Base-by-base conservation (phyloP, 192 early-diverging fungal genomes). In the Lunasporangiospora selenospora region DNA sequence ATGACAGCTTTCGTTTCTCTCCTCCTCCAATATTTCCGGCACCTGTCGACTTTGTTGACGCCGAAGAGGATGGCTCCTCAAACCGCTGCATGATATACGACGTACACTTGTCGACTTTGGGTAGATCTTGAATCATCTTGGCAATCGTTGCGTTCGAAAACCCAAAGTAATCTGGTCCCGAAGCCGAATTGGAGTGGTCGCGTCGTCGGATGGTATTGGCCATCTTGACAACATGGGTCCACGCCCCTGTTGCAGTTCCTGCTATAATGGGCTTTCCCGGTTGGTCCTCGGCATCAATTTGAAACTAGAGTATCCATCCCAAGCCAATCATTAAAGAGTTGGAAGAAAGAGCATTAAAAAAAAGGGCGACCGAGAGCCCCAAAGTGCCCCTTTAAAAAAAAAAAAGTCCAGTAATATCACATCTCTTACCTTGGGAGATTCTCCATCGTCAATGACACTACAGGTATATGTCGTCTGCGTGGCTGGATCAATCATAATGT, bases 161-260 rank as follows among this genome's bases (percentile, higher is more conserved):
- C 0, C 95, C 95, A 80, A 92, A 97, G 59, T 92, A 94, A 55
- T 97, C 95, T 6, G 94, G 94, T 11, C 95, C 94, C 9, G 86
- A 89, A 1, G 90, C 91, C 30, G 90, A 92, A 63, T 91, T 92
- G 10, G 88, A 87, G 42, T 90, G 88, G 31, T 93, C 89, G 8
- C 89, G 85, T 29, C 89, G 80, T 24, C 93, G 82, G 47, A 97
- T 83, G n/a, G 81, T 82, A 75, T 97, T 93, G 6, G 90, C 91
- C 10, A 79, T 80, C 62, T 89, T 89, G 33, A 95, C 82, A 38
- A 95, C 82, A 4, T 86, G 73, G 0, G 89, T 90, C 95, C 94
- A 97, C 15, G 94, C 95, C 11, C 93, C 93, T 0, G 95, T 94
- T 11, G 93, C 88, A 3, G 93, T 90, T 16, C 80, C 83, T 11